Evolutionary conservation across 2,329 filamentous ascomycete genomes (phyloP), one percentile per base, ranked within the genome.

Genomic region (Fusarium sarcochroum): DNA sequence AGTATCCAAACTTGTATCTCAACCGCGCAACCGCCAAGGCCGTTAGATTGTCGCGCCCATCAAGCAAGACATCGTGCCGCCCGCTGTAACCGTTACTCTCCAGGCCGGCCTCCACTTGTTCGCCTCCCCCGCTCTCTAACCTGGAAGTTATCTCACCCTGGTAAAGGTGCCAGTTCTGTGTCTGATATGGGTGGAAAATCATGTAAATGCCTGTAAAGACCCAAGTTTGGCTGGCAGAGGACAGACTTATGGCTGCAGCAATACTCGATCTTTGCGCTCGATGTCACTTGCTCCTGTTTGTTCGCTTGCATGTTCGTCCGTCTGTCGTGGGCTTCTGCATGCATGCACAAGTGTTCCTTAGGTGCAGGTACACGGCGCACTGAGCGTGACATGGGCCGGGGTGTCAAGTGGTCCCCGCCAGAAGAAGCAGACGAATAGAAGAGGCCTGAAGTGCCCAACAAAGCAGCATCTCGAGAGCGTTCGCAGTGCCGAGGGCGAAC

Each of bases 1-100:
- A 55, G 38, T 49, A 38, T 21, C 30, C 20, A 54, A 46, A 47
- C 42, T 52, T 52, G 62, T 18, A 58, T 40, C 48, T 65, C 38
- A 53, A 56, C 40, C 55, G 49, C 51, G 45, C 52, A 58, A 58
- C 58, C 34, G 61, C 59, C 53, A 57, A 63, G 50, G 58, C 49
- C 59, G 52, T 61, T 72, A 57, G 58, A 58, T 58, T 57, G 70
- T 63, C 61, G 41, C 44, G 51, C 27, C 45, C 42, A 49, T 50
- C 44, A 70, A 71, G 71, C 71, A 72, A 72, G 67, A 72, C 71
- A 73, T 73, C 61, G 53, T 70, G 69, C 57, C 68, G 69, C 68
- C 64, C 63, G 48, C 66, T 64, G 63, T 61, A 69, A 72, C 71
- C 70, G 69, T 71, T 71, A 45, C 49, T 66, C 49, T 52, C 35